Conservation (phyloP, 257 asterid genomes). For the Solanum medicagineum region DNA sequence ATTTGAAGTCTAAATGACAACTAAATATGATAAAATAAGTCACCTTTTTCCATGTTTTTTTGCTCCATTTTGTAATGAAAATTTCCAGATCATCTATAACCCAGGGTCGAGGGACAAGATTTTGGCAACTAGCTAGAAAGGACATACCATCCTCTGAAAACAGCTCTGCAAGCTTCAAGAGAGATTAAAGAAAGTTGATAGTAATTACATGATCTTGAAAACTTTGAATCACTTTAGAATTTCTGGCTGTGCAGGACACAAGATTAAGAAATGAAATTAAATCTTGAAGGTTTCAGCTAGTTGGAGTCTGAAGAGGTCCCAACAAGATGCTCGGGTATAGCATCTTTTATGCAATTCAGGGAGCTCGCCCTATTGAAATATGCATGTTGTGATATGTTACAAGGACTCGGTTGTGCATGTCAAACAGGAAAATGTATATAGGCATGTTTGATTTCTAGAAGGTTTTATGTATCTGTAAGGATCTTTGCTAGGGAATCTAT, state of each 20-base stretch:
- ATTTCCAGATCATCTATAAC: constrained; percentile 85
- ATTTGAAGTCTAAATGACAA: background rate
- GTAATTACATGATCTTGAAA: background rate
- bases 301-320: background rate
- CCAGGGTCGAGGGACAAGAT: constrained; percentile 95
- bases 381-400: background rate
- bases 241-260: background rate
- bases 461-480: background rate
- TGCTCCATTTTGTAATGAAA: constrained; percentile 57
- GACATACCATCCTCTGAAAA: constrained; percentile 96
- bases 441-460: background rate
- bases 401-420: background rate
- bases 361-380: background rate
- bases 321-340: background rate
- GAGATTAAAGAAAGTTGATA: background rate
- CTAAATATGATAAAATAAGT: background rate
- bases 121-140: constrained; percentile 93
- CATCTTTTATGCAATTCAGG: background rate
- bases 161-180: constrained; percentile 82
- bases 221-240: background rate
- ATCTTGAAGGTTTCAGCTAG: background rate
- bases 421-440: background rate
- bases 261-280: background rate
- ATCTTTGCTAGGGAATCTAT: background rate
- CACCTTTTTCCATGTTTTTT: constrained; percentile 73